Conservation (phyloP, 1,284 basidiomycete species). For the Apiotrichum gracile region DNA sequence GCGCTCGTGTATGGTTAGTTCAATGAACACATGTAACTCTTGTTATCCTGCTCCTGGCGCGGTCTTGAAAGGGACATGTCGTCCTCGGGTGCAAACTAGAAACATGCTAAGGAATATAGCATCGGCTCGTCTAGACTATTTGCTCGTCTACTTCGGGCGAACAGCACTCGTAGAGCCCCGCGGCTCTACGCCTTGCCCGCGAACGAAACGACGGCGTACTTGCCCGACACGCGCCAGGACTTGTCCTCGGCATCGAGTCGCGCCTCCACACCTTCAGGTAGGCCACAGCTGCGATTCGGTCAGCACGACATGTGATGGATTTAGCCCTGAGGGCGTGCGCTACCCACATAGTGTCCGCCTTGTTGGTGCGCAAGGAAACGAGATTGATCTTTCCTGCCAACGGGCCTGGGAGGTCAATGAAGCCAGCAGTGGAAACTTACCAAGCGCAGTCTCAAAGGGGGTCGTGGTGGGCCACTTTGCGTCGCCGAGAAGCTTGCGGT, state of each 20-base stretch:
- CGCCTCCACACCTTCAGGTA: constrained; percentile 36
- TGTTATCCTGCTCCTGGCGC: too few relatives aligned
- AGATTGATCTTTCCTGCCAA: constrained; percentile 72
- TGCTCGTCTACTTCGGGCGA: too few relatives aligned
- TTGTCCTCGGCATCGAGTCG: constrained; percentile 29
- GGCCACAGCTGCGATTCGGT: constrained; percentile 29
- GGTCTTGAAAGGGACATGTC: too few relatives aligned
- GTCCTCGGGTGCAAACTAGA: too few relatives aligned
- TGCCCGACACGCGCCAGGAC: constrained; percentile 44
- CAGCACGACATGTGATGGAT: background rate
- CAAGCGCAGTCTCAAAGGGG: constrained; percentile 70
- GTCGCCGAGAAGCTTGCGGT: constrained; percentile 83
- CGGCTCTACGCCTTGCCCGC: constrained; percentile 8
- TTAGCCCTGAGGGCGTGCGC: background rate
- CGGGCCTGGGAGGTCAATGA: constrained; percentile 54
- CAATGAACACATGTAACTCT: too few relatives aligned
- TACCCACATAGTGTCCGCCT: constrained; percentile 79
- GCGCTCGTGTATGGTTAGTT: too few relatives aligned
- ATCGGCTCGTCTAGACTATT: too few relatives aligned
- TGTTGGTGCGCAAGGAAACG: constrained; percentile 84
- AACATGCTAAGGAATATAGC: too few relatives aligned
- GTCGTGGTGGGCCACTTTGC: constrained; percentile 81
- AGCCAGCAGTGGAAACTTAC: constrained; percentile 46
- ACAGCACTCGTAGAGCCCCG: too few relatives aligned
- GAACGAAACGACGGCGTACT: constrained; percentile 44